Evolutionary conservation across 768 basidiomycete genomes (phyloP).

Genomic region (Candolleomyces aberdarensis): DNA sequence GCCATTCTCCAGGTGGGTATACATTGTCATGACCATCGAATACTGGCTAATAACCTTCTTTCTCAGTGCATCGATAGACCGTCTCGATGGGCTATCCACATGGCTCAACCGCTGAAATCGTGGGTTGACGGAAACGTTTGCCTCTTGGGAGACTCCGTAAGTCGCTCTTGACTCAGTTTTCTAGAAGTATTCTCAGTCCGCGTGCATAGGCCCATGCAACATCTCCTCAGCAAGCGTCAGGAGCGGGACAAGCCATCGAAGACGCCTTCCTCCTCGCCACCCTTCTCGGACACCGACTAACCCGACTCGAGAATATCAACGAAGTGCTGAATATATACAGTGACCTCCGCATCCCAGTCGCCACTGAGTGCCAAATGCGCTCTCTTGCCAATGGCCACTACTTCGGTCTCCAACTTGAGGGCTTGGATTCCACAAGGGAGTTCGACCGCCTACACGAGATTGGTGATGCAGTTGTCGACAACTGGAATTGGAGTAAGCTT

Average conservation of each 20-base stretch:
- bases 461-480: conserved; percentile 23
- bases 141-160: conserved; percentile 44
- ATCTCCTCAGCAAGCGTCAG: conserved; percentile 44
- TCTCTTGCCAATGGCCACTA: conserved; percentile 22
- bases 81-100: conserved; percentile 40
- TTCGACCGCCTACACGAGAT: conserved; percentile 19
- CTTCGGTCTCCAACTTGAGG: conserved; percentile 21
- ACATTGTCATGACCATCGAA: neutral
- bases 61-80: conserved; percentile 31
- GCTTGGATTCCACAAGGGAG: conserved; percentile 16
- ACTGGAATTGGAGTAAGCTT: conserved; percentile 25
- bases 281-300: conserved; percentile 28
- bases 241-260: conserved; percentile 52
- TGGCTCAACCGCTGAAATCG: conserved; percentile 31
- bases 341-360: conserved; percentile 33
- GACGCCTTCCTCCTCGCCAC: conserved; percentile 49
- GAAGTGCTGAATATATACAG: conserved; percentile 34
- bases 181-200: neutral
- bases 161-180: neutral
- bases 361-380: conserved; percentile 22
- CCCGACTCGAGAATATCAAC: conserved; percentile 20
- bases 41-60: neutral
- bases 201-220: conserved; percentile 40
- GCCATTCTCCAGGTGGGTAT: conserved; percentile 38
- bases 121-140: conserved; percentile 36